A percentile compares a stretch with the other conserved stretches of the same genome.
phyloP scores from a whole-genome alignment of 305 asterid species.

The Fraxinus dipetala region DNA sequence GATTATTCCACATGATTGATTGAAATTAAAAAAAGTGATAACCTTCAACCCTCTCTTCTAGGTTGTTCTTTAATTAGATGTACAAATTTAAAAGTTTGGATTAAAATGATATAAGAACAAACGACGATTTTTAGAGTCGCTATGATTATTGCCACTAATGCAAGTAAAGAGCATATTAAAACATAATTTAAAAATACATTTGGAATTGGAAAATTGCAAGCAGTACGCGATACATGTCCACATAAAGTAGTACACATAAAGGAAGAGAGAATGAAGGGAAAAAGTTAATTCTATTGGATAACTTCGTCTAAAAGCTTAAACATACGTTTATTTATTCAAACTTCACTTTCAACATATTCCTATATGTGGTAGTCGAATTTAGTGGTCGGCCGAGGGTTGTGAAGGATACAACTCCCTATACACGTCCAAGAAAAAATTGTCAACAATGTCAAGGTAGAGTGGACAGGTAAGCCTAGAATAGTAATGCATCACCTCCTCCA shows the following conservation, averaged over 20 bases:
- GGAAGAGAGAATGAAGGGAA: background rate
- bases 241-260: no score
- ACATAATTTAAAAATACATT: background rate
- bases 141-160: background rate
- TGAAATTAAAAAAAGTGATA: background rate
- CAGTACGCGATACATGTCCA: background rate
- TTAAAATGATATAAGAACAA: background rate
- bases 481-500: constrained; percentile 65
- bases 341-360: background rate
- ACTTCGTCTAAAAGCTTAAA: background rate
- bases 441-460: constrained; percentile 57
- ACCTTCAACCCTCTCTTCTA: background rate
- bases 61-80: background rate
- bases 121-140: background rate
- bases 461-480: constrained; percentile 77
- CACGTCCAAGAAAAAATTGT: constrained; percentile 41
- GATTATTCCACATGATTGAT: background rate
- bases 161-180: no score
- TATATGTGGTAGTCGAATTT: background rate
- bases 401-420: background rate
- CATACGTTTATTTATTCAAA: background rate
- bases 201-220: background rate
- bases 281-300: background rate
- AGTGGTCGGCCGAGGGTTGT: background rate
- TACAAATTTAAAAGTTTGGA: background rate